Percentiles rank a stretch among this genome's conserved stretches.
Conservation (phyloP, 805 yeast genomes). For the Saccharomycodes ludwigii region DNA sequence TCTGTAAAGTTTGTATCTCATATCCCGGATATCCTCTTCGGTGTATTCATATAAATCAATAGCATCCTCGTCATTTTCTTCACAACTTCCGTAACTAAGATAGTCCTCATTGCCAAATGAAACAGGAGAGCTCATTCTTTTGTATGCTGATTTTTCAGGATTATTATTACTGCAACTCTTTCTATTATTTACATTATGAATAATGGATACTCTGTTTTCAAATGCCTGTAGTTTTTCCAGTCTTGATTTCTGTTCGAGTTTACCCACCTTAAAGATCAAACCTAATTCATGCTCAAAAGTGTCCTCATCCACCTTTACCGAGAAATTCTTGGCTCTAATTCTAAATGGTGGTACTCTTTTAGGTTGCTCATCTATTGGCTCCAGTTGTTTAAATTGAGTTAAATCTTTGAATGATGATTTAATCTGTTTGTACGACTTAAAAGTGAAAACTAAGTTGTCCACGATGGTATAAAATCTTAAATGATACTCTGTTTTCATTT, state of each 20-base stretch:
- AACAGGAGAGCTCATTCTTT: not conserved
- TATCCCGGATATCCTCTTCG: too few species aligned
- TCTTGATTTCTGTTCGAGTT: conserved; percentile 42
- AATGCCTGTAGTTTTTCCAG: conserved; percentile 26
- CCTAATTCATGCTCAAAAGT: conserved; percentile 53
- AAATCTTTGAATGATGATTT: conserved; percentile 29
- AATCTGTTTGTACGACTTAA: conserved; percentile 36
- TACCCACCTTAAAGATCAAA: conserved; percentile 44
- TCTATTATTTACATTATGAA: conserved; percentile 12
- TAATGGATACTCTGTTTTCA: too few species aligned
- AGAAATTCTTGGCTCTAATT: conserved; percentile 29
- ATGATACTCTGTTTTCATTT: conserved; percentile 23
- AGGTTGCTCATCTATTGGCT: conserved; percentile 18
- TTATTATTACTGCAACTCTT: conserved; percentile 1
- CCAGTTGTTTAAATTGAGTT: conserved; percentile 12
- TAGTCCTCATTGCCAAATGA: not conserved
- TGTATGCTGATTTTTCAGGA: conserved; percentile 7
- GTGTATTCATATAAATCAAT: too few species aligned
- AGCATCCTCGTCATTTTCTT: conserved; percentile 13
- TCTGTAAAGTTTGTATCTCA: conserved; percentile 13
- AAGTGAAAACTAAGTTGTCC: conserved; percentile 36
- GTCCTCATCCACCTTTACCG: conserved; percentile 46
- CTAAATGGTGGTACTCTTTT: conserved; percentile 30
- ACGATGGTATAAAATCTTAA: conserved; percentile 34
- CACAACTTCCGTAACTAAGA: not conserved